Evolutionary conservation across 345 rosid genomes (phyloP).

Genomic region (Acer negundo): DNA sequence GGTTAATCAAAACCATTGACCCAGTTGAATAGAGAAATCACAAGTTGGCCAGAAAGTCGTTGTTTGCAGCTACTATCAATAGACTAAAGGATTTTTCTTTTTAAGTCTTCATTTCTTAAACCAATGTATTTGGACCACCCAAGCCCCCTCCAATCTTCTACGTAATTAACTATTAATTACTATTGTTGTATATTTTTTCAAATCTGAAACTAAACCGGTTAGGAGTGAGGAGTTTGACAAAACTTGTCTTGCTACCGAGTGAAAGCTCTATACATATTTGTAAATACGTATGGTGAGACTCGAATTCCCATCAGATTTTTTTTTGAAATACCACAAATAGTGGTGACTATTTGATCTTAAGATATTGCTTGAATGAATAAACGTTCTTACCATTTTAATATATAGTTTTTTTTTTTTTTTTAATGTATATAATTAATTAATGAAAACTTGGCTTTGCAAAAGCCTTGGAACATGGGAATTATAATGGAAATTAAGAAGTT

Average conservation of each 20-base stretch:
- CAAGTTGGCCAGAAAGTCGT: conserved; percentile 47
- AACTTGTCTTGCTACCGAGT: too few relatives aligned
- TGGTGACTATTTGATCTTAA: too few relatives aligned
- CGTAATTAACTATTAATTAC: neutral
- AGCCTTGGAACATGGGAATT: conserved; percentile 26
- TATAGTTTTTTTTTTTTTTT: neutral
- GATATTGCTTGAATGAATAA: too few relatives aligned
- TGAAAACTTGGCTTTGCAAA: conserved; percentile 19
- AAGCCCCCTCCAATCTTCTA: neutral
- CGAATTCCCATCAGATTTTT: too few relatives aligned
- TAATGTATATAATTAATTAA: too few relatives aligned
- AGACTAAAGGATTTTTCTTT: neutral
- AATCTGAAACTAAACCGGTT: too few relatives aligned
- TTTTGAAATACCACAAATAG: too few relatives aligned
- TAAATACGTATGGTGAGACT: too few relatives aligned
- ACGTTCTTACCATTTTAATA: neutral
- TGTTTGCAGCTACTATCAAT: conserved; percentile 13
- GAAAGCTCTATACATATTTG: too few relatives aligned
- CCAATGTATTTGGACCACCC: conserved; percentile 7
- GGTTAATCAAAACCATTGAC: conserved; percentile 51
- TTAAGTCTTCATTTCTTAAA: conserved; percentile 10
- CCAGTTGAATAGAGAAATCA: conserved; percentile 38
- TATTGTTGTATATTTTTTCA: neutral
- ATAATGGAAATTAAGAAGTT: conserved; percentile 4
- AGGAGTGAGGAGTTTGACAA: too few relatives aligned